These are phyloP conservation scores for Umbelopsis ramanniana DNA, from an alignment of 192 early-diverging fungal species.

Conservation along the genomic window DNA sequence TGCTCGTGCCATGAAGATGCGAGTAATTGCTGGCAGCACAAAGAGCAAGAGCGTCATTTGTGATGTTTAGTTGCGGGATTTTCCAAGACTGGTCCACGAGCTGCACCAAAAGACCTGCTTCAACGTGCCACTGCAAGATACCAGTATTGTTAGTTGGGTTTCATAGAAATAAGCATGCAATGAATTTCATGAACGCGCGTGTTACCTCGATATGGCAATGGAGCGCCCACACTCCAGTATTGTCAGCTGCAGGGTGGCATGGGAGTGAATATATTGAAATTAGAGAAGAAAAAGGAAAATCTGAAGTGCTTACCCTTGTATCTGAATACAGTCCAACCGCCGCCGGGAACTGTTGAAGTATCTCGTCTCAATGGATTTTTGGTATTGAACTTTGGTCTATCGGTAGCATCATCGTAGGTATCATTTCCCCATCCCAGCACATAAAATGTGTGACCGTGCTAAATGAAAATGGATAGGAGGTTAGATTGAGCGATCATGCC, in stretches of 20 bases:
- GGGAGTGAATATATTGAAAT: not conserved
- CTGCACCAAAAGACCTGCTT: constrained; percentile 41
- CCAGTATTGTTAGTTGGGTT: not conserved
- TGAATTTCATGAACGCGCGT: not conserved
- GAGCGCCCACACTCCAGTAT: constrained; percentile 27
- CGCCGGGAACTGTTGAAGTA: constrained; percentile 58
- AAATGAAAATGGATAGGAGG: not conserved
- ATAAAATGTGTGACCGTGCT: constrained; percentile 50
- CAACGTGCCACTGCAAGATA: constrained; percentile 43
- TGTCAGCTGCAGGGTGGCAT: not conserved
- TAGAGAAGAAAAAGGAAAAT: not conserved
- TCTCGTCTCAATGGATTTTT: constrained; percentile 61
- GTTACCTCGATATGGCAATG: constrained; percentile 33
- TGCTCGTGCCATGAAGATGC: too few species aligned
- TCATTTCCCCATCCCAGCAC: constrained; percentile 41
- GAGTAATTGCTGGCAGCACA: not conserved
- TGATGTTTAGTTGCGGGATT: not conserved
- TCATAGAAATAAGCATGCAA: not conserved
- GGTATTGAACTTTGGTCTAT: constrained; percentile 29
- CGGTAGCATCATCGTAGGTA: constrained; percentile 19
- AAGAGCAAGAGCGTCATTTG: constrained; percentile 10
- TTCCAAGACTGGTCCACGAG: constrained; percentile 24
- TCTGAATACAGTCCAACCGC: constrained; percentile 48
- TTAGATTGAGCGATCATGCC: not conserved
- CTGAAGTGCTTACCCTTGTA: not conserved